Evolutionary conservation across 1,284 basidiomycete genomes (phyloP).

Genomic region (Puccinia polysora): DNA sequence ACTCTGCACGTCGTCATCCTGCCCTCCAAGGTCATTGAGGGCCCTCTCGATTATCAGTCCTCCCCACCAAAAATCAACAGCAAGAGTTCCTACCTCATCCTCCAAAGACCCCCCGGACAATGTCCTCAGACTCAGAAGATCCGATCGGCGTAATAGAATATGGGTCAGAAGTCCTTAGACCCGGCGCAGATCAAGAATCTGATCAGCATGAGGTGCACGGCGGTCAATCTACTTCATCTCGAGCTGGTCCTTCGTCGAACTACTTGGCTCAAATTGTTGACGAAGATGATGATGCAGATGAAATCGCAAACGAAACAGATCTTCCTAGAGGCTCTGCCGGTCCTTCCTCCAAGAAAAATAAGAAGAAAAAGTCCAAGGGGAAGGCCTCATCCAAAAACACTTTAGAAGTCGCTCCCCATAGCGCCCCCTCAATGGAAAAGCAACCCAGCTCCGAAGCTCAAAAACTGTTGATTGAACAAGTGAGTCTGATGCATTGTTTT

Average conservation of each 20-base stretch:
- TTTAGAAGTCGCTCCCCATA: not conserved
- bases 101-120: too few species aligned
- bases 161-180: conserved; percentile 31
- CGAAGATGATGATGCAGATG: conserved; percentile 21
- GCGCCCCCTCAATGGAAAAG: conserved; percentile 3
- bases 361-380: conserved; percentile 41
- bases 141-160: conserved; percentile 16
- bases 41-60: too few species aligned
- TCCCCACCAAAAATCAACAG: too few species aligned
- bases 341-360: conserved; percentile 28
- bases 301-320: not conserved
- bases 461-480: conserved; percentile 26
- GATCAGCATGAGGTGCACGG: not conserved
- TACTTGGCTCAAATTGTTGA: not conserved
- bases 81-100: too few species aligned
- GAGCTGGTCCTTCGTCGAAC: conserved; percentile 31
- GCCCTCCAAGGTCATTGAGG: too few species aligned
- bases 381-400: conserved; percentile 20
- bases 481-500: too few species aligned
- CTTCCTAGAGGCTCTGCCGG: conserved; percentile 3
- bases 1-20: too few species aligned
- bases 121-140: conserved; percentile 19
- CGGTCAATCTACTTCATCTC: conserved; percentile 17
- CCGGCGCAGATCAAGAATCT: not conserved
- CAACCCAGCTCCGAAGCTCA: conserved; percentile 21